Conservation (phyloP, 2,329 filamentous ascomycete genomes). For the Botrytis hyacinthi region DNA sequence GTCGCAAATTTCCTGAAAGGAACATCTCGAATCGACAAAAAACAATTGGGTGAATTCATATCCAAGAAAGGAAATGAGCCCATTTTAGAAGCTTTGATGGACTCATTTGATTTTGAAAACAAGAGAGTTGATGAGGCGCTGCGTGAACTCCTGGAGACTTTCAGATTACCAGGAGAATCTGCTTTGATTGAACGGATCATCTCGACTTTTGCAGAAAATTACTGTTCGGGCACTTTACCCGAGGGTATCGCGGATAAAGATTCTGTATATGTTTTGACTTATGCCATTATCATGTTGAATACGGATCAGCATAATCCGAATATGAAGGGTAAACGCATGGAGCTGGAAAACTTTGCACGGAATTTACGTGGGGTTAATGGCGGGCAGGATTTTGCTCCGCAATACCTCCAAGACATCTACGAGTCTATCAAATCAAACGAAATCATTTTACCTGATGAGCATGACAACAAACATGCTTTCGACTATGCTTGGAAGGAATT, state of each 20-base stretch:
- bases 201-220: constrained; percentile 81
- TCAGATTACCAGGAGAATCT: constrained; percentile 91
- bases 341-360: constrained; percentile 73
- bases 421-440: constrained; percentile 90
- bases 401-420: constrained; percentile 83
- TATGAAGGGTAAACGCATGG: constrained; percentile 80
- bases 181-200: constrained; percentile 91
- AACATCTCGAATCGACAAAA: constrained; percentile 86
- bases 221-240: constrained; percentile 67
- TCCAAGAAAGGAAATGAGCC: constrained; percentile 86
- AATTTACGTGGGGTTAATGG: constrained; percentile 91
- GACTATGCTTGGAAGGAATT: constrained; percentile 98
- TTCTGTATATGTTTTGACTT: constrained; percentile 84
- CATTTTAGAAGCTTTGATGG: constrained; percentile 81
- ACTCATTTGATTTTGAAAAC: constrained; percentile 81
- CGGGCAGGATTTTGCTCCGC: constrained; percentile 76
- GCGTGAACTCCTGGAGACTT: constrained; percentile 81
- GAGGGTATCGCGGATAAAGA: constrained; percentile 81
- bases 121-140: constrained; percentile 90
- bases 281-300: constrained; percentile 96
- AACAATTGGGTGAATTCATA: constrained; percentile 84
- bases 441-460: constrained; percentile 95
- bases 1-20: constrained; percentile 86
- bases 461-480: constrained; percentile 94
- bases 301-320: constrained; percentile 97